phyloP scores from a whole-genome alignment of 306 rosid genomes.

The Hippophae gyantsensis region DNA sequence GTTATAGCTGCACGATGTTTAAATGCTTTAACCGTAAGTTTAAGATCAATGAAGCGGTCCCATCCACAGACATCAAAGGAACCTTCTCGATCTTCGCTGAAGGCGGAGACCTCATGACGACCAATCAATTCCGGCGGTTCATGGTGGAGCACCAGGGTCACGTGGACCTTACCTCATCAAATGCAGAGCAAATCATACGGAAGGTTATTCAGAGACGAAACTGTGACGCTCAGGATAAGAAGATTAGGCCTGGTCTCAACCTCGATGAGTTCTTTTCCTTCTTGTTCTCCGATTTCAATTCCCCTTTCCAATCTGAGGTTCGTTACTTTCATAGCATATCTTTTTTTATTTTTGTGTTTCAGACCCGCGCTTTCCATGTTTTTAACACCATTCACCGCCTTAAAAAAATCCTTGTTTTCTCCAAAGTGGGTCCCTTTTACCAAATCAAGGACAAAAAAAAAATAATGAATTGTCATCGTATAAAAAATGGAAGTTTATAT shows the following conservation, averaged over 20 bases:
- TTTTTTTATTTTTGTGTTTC: neutral
- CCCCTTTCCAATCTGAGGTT: conserved; percentile 49
- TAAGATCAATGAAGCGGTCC: conserved; percentile 42
- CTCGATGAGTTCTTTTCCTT: conserved; percentile 55
- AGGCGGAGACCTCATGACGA: conserved; percentile 29
- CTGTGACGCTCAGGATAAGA: conserved; percentile 2
- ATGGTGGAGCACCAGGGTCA: conserved; percentile 47
- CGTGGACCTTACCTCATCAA: conserved; percentile 22
- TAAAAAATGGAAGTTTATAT: too few species aligned
- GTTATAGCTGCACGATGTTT: conserved; percentile 53
- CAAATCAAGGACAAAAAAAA: too few species aligned
- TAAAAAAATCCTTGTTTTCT: too few species aligned
- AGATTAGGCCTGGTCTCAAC: conserved; percentile 17
- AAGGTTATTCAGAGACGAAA: conserved; percentile 24
- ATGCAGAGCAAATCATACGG: conserved; percentile 28
- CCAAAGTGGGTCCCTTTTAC: too few species aligned
- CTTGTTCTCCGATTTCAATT: conserved; percentile 45
- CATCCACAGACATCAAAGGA: conserved; percentile 55
- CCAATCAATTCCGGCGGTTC: conserved; percentile 47
- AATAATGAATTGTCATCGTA: too few species aligned
- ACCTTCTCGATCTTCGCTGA: conserved; percentile 36
- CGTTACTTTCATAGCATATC: neutral
- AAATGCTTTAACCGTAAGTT: conserved; percentile 57
- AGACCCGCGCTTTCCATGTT: neutral
- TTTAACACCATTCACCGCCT: neutral